These are phyloP conservation scores for Trichoderma asperelloides DNA, from an alignment of 495 filamentous ascomycete species.

Conservation along the genomic window DNA sequence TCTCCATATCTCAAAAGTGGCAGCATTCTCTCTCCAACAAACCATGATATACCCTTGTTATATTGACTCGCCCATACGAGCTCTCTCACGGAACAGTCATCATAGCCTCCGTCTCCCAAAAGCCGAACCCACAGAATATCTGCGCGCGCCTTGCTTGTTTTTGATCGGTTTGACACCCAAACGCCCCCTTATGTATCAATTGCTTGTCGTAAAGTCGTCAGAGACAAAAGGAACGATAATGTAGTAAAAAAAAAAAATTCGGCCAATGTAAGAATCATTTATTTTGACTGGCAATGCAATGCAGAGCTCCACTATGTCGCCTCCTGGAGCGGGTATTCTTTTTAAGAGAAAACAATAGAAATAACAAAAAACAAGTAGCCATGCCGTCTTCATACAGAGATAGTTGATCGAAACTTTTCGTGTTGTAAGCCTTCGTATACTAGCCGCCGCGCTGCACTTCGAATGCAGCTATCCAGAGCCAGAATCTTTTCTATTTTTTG, in stretches of 20 bases:
- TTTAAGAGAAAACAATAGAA: not conserved
- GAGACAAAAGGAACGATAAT: not conserved
- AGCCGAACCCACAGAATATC: not conserved
- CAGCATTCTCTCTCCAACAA: not conserved
- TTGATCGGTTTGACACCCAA: not conserved
- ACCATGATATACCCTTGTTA: not conserved
- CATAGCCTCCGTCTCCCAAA: not conserved
- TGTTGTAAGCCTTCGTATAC: not conserved
- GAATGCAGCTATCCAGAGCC: not conserved
- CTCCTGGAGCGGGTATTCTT: constrained; percentile 7
- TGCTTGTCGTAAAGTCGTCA: constrained; percentile 1
- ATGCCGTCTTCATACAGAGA: not conserved
- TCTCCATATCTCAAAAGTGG: not conserved
- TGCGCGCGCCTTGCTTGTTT: not conserved
- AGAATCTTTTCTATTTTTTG: not conserved
- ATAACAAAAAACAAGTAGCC: not conserved
- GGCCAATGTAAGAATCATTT: not conserved
- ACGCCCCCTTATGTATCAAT: not conserved
- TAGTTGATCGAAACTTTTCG: not conserved
- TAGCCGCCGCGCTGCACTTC: not conserved
- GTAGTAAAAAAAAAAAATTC: not conserved
- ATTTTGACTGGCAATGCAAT: constrained; percentile 1
- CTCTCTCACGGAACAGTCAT: not conserved
- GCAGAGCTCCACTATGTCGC: constrained; percentile 6
- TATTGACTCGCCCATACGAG: not conserved